Conservation (phyloP, 768 basidiomycete genomes). For the Termitomyces sp. region DNA sequence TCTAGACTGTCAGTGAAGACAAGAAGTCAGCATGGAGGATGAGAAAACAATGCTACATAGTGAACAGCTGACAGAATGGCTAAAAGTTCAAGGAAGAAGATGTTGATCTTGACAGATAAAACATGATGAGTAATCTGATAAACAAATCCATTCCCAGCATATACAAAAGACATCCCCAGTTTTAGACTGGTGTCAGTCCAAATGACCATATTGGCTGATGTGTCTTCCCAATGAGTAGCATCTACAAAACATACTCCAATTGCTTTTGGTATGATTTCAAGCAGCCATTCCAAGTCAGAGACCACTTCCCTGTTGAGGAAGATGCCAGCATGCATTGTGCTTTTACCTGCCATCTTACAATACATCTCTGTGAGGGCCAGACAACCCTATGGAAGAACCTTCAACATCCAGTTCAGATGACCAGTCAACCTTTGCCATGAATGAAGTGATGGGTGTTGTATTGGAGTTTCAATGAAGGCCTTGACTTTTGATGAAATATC, state of each 20-base stretch:
- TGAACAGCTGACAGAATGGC: neutral
- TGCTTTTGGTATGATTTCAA: neutral
- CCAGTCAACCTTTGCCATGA: neutral
- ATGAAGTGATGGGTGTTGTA: too few relatives aligned
- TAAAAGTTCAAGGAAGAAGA: neutral
- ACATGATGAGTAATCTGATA: neutral
- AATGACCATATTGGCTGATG: neutral
- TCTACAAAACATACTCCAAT: neutral
- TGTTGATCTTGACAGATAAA: neutral
- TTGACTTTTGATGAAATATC: too few relatives aligned
- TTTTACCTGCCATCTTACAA: neutral
- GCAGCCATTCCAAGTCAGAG: neutral
- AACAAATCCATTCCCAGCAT: neutral
- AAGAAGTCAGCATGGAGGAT: too few relatives aligned
- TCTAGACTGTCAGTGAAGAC: too few relatives aligned
- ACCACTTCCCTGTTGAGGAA: neutral
- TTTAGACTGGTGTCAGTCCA: neutral
- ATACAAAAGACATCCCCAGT: neutral
- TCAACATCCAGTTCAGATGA: neutral
- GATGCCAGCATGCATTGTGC: neutral
- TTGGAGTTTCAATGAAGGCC: too few relatives aligned
- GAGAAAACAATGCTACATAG: neutral
- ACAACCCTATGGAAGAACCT: neutral
- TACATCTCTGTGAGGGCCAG: neutral
- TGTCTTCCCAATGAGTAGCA: neutral